Conservation (phyloP, 2,329 filamentous ascomycete species). For the Penicillium aurantiogriseum region DNA sequence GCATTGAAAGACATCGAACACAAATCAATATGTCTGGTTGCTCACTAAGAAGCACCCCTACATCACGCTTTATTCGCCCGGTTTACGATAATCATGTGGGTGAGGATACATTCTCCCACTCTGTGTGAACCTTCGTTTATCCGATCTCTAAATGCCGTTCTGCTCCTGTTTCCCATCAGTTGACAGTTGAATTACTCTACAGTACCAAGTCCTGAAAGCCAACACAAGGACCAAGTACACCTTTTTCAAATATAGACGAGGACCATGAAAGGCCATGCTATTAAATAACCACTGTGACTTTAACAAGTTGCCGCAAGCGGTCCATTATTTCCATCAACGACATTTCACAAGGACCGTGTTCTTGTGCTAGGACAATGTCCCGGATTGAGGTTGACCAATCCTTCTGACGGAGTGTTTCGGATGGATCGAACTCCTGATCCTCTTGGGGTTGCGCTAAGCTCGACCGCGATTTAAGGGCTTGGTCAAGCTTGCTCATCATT, state of each 20-base stretch:
- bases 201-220: background rate
- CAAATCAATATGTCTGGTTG: background rate
- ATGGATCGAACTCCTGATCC: background rate
- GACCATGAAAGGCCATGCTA: too few species aligned
- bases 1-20: background rate
- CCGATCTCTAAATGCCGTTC: background rate
- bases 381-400: conserved; percentile 9
- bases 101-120: background rate
- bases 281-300: conserved; percentile 5
- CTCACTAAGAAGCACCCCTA: background rate
- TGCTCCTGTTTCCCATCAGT: too few species aligned
- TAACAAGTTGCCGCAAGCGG: conserved; percentile 14
- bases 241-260: background rate
- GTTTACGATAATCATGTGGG: background rate
- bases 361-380: conserved; percentile 15
- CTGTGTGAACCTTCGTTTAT: background rate
- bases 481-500: conserved; percentile 15
- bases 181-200: background rate
- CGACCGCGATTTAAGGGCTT: conserved; percentile 5
- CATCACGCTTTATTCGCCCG: background rate
- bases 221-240: background rate
- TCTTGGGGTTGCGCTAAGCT: background rate
- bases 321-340: conserved; percentile 18
- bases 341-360: conserved; percentile 6
- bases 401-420: background rate